Conservation (phyloP, 2,329 filamentous ascomycete genomes). For the Tolypocladium inflatum region DNA sequence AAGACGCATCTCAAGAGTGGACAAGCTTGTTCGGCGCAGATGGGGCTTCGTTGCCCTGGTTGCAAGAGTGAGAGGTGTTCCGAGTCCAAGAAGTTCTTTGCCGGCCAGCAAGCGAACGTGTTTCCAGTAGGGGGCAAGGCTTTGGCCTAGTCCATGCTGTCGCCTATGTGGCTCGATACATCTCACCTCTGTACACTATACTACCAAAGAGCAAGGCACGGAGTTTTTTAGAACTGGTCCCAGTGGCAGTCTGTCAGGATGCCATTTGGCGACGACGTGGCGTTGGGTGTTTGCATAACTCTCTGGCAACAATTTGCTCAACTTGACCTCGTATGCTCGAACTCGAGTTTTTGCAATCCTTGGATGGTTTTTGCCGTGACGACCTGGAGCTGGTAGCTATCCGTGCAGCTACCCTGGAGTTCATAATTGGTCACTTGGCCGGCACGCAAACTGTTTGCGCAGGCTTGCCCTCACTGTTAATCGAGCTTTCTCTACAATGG, state of each 20-base stretch:
- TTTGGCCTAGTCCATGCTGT: neutral
- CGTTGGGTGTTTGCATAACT: neutral
- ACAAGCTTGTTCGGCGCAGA: constrained; percentile 63
- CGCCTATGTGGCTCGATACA: neutral
- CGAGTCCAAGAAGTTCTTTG: constrained; percentile 64
- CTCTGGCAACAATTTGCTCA: neutral
- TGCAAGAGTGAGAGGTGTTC: constrained; percentile 84
- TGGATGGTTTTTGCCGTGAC: neutral
- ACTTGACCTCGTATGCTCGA: neutral
- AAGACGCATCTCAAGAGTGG: constrained; percentile 67
- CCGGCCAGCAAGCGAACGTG: constrained; percentile 25
- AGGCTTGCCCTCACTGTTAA: neutral
- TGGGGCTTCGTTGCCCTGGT: constrained; percentile 84
- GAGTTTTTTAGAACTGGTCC: neutral
- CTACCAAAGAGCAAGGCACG: neutral
- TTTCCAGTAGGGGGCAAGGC: constrained; percentile 3
- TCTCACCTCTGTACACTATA: neutral
- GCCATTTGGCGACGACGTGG: neutral
- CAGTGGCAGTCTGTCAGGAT: neutral
- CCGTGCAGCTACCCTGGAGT: neutral
- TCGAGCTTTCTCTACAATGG: neutral
- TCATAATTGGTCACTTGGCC: neutral
- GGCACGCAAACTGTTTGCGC: neutral
- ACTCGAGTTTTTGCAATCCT: neutral
- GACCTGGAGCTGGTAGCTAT: neutral